Base-by-base conservation (phyloP, 768 basidiomycete species). In the Suillus weaverae region DNA sequence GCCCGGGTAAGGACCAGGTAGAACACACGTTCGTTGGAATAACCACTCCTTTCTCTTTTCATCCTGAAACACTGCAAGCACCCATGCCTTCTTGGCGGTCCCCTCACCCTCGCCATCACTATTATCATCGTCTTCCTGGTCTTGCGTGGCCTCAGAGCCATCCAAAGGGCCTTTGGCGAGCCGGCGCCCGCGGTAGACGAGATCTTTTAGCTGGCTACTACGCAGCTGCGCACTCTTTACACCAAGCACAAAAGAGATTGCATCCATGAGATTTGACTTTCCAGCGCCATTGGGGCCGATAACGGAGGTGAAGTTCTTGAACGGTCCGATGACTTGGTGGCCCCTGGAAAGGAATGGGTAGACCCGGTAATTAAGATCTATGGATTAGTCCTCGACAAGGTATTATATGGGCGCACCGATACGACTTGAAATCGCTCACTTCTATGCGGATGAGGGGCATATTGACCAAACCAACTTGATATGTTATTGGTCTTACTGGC, bases 241-340 rank as follows among this genome's bases (percentile, higher is more conserved):
- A 36, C 97, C 97, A 7, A 99, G 88, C 10, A 99, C 97, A 74
- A 99, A 99, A 4, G 97, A 99, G 69, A 99, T 98, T 60, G 97
- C 97, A 74, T 99, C 97, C 97, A 99, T 99, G 63, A 99, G 87
- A 76, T 99, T 99, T 11, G 95, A 97, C 75, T 99, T 99, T 65
- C 97, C 97, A 1, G 97, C 95, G 64, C 97, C 97, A 89, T 99
- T 99, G 41, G 97, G 97, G 26, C 97, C 97, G 70, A 99, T 98
- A 62, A 98, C 85, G 13, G 94, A 97, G 0, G 97, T 96, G 78
- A 99, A 99, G 72, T 89, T 88, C 79, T 86, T 88, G 81, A 96
- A 95, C 1, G 95, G 95, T 1, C 95, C 95, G 56, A 96, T 94
- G 35, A 86, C 85, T 75, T 95, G 92, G 74, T 91, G 89, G 44